Evolutionary conservation across 768 basidiomycete genomes (phyloP).

Genomic region (Amanita inopinata): DNA sequence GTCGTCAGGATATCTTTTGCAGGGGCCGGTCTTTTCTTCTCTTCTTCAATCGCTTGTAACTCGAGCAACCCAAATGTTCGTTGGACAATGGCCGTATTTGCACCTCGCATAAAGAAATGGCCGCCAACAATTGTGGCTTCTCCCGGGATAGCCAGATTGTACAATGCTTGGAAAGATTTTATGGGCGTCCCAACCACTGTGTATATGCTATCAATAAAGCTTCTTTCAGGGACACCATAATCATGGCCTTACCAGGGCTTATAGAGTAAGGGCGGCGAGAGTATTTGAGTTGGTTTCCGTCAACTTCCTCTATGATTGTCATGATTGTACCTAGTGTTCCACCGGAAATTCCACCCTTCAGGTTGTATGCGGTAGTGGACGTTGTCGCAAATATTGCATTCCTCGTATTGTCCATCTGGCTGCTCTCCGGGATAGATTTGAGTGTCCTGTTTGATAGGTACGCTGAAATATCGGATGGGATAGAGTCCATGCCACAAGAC

Average conservation of each 20-base stretch:
- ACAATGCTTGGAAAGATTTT: slow-evolving; percentile 20
- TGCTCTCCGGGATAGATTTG: slow-evolving; percentile 26
- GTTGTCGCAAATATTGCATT: slow-evolving; percentile 25
- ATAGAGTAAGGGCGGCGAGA: slow-evolving; percentile 24
- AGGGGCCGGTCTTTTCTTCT: slow-evolving; percentile 10
- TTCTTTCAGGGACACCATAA: neutral
- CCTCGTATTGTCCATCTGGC: neutral
- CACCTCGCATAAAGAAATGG: slow-evolving; percentile 30
- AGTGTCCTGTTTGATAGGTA: slow-evolving; percentile 65
- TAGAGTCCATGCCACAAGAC: slow-evolving; percentile 66
- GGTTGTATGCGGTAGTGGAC: slow-evolving; percentile 44
- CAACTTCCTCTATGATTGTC: slow-evolving; percentile 27
- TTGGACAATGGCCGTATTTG: slow-evolving; percentile 35
- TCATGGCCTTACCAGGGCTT: slow-evolving; percentile 28
- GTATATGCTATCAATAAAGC: neutral
- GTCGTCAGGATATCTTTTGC: neutral
- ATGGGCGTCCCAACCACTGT: neutral
- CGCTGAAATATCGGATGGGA: slow-evolving; percentile 64
- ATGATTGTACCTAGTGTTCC: slow-evolving; percentile 48
- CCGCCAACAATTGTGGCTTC: slow-evolving; percentile 23
- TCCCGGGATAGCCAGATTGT: slow-evolving; percentile 29
- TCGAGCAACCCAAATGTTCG: slow-evolving; percentile 38
- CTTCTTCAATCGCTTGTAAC: slow-evolving; percentile 18
- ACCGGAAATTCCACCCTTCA: slow-evolving; percentile 47
- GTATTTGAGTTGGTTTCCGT: slow-evolving; percentile 23